Evolutionary conservation across 129 eudicot species (phyloP).

Genomic region (Pulicaria dysenterica): DNA sequence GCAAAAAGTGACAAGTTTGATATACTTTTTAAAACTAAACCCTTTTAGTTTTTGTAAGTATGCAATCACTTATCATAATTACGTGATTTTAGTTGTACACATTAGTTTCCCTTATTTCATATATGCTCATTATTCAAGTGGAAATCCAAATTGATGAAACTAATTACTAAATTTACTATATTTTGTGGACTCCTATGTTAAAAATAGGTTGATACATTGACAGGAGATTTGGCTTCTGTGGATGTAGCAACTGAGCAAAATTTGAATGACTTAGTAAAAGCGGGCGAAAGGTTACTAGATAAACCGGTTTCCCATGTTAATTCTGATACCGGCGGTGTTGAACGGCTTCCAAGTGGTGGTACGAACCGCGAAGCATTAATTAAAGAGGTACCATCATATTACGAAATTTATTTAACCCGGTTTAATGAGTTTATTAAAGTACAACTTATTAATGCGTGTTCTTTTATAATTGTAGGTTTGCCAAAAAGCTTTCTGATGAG

Average conservation of each 20-base stretch:
- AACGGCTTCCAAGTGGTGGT: slow-evolving; percentile 32
- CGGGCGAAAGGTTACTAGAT: slow-evolving; percentile 43
- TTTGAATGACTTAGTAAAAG: slow-evolving; percentile 35
- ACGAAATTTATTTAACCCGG: no score
- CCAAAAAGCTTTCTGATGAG: slow-evolving; percentile 48
- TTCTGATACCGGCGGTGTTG: slow-evolving; percentile 28
- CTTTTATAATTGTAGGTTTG: slow-evolving; percentile 37
- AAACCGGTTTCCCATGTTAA: slow-evolving; percentile 46
- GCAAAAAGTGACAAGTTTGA: no score
- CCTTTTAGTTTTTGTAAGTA: no score
- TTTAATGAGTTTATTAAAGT: neutral
- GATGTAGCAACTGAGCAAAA: slow-evolving; percentile 46
- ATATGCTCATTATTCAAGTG: no score
- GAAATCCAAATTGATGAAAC: no score
- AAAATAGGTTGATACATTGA: slow-evolving; percentile 50
- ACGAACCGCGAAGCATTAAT: slow-evolving; percentile 46
- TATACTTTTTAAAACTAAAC: no score
- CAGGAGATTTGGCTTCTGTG: slow-evolving; percentile 34
- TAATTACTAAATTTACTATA: no score
- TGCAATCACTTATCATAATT: no score
- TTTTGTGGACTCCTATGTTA: neutral
- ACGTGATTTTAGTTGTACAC: no score
- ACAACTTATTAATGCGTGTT: neutral
- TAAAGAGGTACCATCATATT: slow-evolving; percentile 31
- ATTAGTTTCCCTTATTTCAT: no score